A percentile compares a stretch with the other conserved stretches of the same genome.
Evolutionary conservation across 73 alveolate species (phyloP).

Genomic region (Breviolum minutum): DNA sequence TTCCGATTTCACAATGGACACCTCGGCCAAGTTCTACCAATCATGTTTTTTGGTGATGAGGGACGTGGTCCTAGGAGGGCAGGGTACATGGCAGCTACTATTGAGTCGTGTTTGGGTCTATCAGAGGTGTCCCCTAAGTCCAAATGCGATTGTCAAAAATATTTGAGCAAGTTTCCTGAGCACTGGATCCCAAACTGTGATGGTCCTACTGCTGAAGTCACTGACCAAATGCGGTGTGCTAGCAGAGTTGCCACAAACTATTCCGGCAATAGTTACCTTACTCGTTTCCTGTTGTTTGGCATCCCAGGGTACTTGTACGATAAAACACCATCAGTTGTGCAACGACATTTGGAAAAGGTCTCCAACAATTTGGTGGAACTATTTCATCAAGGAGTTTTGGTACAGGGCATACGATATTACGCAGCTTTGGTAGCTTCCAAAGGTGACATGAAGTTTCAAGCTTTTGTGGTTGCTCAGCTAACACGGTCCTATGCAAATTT

Average conservation of each 20-base stretch:
- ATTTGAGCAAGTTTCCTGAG: background rate
- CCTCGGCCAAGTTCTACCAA: background rate
- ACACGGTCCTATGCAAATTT: background rate
- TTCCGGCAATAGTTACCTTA: background rate
- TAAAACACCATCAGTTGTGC: background rate
- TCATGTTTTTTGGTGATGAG: slow-evolving; percentile 9
- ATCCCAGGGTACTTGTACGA: slow-evolving; percentile 13
- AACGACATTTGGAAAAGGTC: background rate
- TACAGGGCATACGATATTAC: background rate
- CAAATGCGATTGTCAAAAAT: background rate
- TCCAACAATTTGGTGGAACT: background rate
- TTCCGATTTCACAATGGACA: background rate
- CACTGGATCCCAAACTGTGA: background rate
- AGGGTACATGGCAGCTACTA: background rate
- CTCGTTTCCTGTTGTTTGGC: background rate
- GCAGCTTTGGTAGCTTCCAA: background rate
- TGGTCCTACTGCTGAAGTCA: too few species aligned
- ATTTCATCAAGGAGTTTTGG: background rate
- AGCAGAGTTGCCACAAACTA: background rate
- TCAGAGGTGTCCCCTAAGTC: background rate
- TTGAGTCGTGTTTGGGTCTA: background rate
- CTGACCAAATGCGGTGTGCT: background rate
- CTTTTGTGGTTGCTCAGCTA: background rate
- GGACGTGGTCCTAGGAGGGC: slow-evolving; percentile 11
- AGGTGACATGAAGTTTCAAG: slow-evolving; percentile 1